Conservation (phyloP, 2,329 filamentous ascomycete species). For the Phyllosticta citrichinensis region DNA sequence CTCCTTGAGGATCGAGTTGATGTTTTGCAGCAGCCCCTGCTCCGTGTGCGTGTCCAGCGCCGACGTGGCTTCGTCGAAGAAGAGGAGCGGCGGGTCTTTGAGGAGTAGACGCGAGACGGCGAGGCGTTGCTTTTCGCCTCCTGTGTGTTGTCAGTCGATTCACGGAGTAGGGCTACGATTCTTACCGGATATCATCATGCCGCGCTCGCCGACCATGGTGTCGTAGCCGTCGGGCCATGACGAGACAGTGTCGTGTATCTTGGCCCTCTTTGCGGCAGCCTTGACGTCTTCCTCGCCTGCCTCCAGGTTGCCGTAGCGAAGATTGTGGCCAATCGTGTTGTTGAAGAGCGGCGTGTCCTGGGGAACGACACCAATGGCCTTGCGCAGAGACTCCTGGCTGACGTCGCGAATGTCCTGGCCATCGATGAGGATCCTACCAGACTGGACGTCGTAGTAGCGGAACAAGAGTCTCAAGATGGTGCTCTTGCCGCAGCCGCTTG, state of each 20-base stretch:
- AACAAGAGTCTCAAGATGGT: conserved; percentile 86
- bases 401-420: conserved; percentile 85
- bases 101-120: conserved; percentile 75
- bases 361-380: conserved; percentile 85
- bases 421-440: conserved; percentile 79
- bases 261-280: conserved; percentile 69
- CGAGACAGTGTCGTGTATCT: conserved; percentile 64
- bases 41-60: conserved; percentile 91
- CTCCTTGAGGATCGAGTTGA: conserved; percentile 83
- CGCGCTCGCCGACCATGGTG: conserved; percentile 86
- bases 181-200: conserved; percentile 80
- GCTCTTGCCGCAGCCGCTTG: conserved; percentile 91
- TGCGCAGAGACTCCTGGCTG: conserved; percentile 69
- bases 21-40: conserved; percentile 80
- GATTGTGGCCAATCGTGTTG: conserved; percentile 91
- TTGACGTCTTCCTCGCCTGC: conserved; percentile 64
- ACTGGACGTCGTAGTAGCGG: conserved; percentile 84
- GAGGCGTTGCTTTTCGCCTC: conserved; percentile 85
- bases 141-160: conserved; percentile 4
- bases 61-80: conserved; percentile 92
- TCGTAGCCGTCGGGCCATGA: conserved; percentile 79
- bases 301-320: conserved; percentile 77
- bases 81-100: conserved; percentile 81
- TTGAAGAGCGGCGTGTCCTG: conserved; percentile 98
- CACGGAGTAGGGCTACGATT: not conserved